A percentile compares a stretch with the other conserved stretches of the same genome.
Evolutionary conservation across 208 protist species (phyloP).

Genomic region (Novymonas esmeraldas): DNA sequence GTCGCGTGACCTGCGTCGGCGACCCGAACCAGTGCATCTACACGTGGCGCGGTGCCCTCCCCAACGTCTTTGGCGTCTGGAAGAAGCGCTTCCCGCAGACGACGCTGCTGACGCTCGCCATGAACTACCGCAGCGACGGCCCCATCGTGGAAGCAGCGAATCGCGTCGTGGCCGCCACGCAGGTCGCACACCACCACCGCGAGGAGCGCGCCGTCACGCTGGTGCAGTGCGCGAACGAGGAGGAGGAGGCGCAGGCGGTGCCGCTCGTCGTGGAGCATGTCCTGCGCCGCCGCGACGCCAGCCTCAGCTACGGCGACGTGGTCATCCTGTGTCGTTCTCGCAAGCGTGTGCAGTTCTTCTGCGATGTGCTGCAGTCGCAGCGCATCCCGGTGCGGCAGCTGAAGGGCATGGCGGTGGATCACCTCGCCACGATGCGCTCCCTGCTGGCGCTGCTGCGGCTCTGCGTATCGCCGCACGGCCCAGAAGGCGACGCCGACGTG

Average conservation of each 20-base stretch:
- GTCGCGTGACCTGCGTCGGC: conserved; percentile 87
- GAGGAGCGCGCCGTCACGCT: conserved; percentile 39
- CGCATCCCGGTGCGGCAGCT: conserved; percentile 63
- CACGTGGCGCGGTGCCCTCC: conserved; percentile 81
- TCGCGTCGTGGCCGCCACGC: conserved; percentile 40
- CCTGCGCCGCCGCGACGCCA: conserved; percentile 40
- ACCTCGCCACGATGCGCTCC: conserved; percentile 37
- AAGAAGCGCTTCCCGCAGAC: conserved; percentile 75
- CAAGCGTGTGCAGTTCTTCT: conserved; percentile 39
- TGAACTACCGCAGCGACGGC: conserved; percentile 85
- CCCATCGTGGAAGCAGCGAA: conserved; percentile 77
- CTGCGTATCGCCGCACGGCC: conserved; percentile 50
- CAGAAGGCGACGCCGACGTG: conserved; percentile 54
- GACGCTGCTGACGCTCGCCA: conserved; percentile 40
- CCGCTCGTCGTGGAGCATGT: conserved; percentile 48
- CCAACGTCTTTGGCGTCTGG: conserved; percentile 70
- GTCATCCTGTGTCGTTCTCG: conserved; percentile 85
- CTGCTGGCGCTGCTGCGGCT: conserved; percentile 69
- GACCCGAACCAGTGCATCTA: conserved; percentile 93
- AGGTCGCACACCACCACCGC: conserved; percentile 46
- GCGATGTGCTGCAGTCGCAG: conserved; percentile 39
- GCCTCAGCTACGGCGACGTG: conserved; percentile 61
- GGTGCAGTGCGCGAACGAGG: conserved; percentile 39
- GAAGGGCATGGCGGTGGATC: conserved; percentile 33
- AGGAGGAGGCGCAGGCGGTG: conserved; percentile 48